These are phyloP conservation scores for Fusarium austroafricanum DNA, from an alignment of 2,329 filamentous ascomycete species.

Conservation along the genomic window DNA sequence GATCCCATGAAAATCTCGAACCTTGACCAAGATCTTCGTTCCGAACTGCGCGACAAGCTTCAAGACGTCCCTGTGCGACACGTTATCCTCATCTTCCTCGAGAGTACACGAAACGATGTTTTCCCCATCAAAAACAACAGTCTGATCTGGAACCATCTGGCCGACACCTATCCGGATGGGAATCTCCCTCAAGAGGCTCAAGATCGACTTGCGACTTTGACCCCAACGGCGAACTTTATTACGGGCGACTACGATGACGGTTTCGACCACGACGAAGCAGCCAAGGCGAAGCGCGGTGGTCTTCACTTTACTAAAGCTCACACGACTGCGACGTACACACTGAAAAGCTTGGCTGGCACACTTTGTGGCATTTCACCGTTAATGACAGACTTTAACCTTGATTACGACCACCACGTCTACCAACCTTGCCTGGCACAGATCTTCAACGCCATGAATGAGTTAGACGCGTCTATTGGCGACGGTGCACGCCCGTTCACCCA, in stretches of 20 bases:
- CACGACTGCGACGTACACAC: slow-evolving; percentile 56
- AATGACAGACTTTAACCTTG: slow-evolving; percentile 56
- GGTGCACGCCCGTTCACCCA: slow-evolving; percentile 10
- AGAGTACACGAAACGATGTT: slow-evolving; percentile 58
- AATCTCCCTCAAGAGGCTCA: slow-evolving; percentile 49
- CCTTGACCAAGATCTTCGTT: slow-evolving; percentile 47
- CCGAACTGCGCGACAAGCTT: slow-evolving; percentile 42
- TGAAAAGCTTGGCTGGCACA: slow-evolving; percentile 57
- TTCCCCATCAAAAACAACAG: slow-evolving; percentile 57
- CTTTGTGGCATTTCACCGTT: slow-evolving; percentile 57
- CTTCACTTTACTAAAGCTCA: slow-evolving; percentile 55
- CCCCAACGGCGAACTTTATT: slow-evolving; percentile 49
- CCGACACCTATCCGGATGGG: slow-evolving; percentile 46
- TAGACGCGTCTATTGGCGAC: slow-evolving; percentile 17
- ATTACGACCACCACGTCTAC: slow-evolving; percentile 55
- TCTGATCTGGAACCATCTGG: slow-evolving; percentile 50
- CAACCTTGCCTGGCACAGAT: slow-evolving; percentile 58
- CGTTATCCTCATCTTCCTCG: slow-evolving; percentile 57
- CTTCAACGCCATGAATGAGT: slow-evolving; percentile 49
- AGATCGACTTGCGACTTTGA: slow-evolving; percentile 44
- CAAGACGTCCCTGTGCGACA: slow-evolving; percentile 54
- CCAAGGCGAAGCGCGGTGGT: slow-evolving; percentile 49
- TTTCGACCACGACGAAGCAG: slow-evolving; percentile 40
- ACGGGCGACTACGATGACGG: slow-evolving; percentile 53
- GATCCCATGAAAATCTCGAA: slow-evolving; percentile 57